A percentile compares a stretch with the other conserved stretches of the same genome.
These are phyloP conservation scores for Hemisphaericaspora lyxosophila DNA, from an alignment of 1,139 yeast species.

Conservation along the genomic window DNA sequence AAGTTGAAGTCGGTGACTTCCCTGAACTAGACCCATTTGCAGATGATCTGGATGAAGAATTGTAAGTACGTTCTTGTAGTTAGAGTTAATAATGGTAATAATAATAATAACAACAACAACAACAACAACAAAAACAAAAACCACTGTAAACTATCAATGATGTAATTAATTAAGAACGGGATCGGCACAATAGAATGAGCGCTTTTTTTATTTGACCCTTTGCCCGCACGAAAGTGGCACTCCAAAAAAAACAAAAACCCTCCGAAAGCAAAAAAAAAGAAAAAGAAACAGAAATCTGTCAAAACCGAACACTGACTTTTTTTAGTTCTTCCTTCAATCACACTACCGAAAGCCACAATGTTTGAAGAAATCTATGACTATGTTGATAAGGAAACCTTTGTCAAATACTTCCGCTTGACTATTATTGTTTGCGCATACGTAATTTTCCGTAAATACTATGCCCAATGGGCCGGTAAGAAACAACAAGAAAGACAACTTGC, in stretches of 20 bases:
- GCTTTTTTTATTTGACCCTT: too few relatives aligned
- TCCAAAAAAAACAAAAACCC: background rate
- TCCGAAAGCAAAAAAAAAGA: background rate
- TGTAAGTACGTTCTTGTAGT: too few relatives aligned
- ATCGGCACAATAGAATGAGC: too few relatives aligned
- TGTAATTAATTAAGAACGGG: too few relatives aligned
- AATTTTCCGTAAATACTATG: constrained; percentile 36
- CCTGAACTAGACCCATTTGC: constrained; percentile 46
- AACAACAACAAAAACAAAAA: too few relatives aligned
- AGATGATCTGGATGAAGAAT: constrained; percentile 35
- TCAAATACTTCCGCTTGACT: constrained; percentile 39
- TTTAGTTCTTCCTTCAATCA: background rate
- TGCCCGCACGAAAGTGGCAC: too few relatives aligned
- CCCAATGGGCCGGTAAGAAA: constrained; percentile 47
- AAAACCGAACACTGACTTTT: background rate
- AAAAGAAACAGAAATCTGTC: background rate
- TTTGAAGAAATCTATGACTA: constrained; percentile 39
- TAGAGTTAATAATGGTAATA: too few relatives aligned
- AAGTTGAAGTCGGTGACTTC: constrained; percentile 54
- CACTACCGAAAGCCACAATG: constrained; percentile 15
- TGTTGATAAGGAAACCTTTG: constrained; percentile 34
- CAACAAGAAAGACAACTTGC: constrained; percentile 53
- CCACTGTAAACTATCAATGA: too few relatives aligned
- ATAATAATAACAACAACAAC: too few relatives aligned
- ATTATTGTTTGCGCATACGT: constrained; percentile 38